Percentiles rank a stretch among this genome's conserved stretches.
Evolutionary conservation across 371 early-diverging fungal genomes (phyloP).

Genomic region (Edhazardia aedis): DNA sequence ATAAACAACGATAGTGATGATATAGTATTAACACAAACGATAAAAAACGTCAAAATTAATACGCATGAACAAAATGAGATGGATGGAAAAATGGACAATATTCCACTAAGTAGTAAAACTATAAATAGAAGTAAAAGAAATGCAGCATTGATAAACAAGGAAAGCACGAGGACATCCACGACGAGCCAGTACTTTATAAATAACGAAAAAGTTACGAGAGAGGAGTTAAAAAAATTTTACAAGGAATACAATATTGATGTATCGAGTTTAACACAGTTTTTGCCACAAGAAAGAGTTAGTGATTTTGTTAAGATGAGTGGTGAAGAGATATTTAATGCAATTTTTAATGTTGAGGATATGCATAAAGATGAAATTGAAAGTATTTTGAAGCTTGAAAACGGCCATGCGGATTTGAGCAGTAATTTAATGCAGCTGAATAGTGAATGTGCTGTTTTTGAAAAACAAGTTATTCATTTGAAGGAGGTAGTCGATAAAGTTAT

Average conservation of each 20-base stretch:
- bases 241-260: slow-evolving; percentile 26
- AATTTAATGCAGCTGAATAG: slow-evolving; percentile 19
- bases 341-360: slow-evolving; percentile 14
- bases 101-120: no score
- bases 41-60: no score
- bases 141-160: no score
- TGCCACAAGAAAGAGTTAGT: slow-evolving; percentile 46
- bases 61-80: no score
- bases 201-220: slow-evolving; percentile 5
- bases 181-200: slow-evolving; percentile 30
- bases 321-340: slow-evolving; percentile 32
- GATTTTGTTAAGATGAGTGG: slow-evolving; percentile 39
- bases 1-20: no score
- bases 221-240: slow-evolving; percentile 18
- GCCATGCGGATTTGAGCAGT: slow-evolving; percentile 4
- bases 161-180: background rate
- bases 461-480: slow-evolving; percentile 3
- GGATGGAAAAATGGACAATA: no score
- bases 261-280: slow-evolving; percentile 39
- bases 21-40: no score
- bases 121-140: slow-evolving; percentile 1
- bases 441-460: slow-evolving; percentile 22
- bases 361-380: slow-evolving; percentile 10
- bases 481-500: slow-evolving; percentile 23
- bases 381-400: slow-evolving; percentile 14